Conservation (phyloP, 139 green algal genomes). For the Tetradesmus lagerheimii region DNA sequence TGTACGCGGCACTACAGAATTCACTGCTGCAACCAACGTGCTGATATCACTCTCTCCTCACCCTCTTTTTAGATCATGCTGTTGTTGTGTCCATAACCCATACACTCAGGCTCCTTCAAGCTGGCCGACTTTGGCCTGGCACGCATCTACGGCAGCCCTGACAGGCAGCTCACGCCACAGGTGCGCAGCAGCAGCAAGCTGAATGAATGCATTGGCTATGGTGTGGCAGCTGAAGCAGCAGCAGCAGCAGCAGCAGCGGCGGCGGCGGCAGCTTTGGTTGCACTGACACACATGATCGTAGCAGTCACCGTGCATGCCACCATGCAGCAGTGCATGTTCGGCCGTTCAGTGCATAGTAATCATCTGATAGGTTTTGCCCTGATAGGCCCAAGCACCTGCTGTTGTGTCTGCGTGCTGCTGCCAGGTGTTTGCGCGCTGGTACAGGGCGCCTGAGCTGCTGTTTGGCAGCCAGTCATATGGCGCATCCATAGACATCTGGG, state of each 20-base stretch:
- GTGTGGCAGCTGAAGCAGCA: background rate
- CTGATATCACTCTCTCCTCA: no score
- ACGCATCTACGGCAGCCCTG: constrained; percentile 77
- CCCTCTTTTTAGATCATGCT: background rate
- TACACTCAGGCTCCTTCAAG: constrained; percentile 79
- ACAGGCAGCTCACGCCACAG: constrained; percentile 46
- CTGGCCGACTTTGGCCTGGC: constrained; percentile 94
- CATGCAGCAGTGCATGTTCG: background rate
- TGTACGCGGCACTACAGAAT: no score
- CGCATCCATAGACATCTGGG: constrained; percentile 90
- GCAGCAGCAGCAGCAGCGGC: background rate
- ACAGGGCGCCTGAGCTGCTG: constrained; percentile 92
- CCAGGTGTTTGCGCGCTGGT: constrained; percentile 95
- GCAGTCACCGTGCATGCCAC: no score
- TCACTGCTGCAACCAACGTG: background rate
- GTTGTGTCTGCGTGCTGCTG: background rate
- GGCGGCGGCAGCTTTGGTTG: no score
- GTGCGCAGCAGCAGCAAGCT: background rate
- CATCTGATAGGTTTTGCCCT: background rate
- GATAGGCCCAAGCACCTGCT: background rate
- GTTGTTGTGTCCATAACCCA: background rate
- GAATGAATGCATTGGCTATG: no score
- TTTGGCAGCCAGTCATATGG: constrained; percentile 86
- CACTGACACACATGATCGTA: no score
- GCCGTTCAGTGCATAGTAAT: background rate